Conservation (phyloP, 306 rosid genomes). For the Ammopiptanthus mongolicus region DNA sequence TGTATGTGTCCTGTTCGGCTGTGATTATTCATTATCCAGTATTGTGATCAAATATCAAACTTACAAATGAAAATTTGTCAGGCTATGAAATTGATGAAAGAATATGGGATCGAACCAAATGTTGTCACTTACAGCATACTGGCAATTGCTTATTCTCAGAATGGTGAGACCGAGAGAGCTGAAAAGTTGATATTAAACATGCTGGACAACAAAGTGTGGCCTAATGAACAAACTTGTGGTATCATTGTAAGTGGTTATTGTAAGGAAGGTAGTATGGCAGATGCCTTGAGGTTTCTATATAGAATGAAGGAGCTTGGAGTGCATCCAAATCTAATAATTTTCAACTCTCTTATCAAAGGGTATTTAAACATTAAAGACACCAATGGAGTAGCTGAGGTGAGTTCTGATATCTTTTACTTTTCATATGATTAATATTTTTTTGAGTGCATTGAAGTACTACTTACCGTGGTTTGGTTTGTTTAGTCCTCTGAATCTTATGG, state of each 20-base stretch:
- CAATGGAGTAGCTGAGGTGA: constrained; percentile 71
- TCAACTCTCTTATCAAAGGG: constrained; percentile 88
- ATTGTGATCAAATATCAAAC: constrained; percentile 9
- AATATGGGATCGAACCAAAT: constrained; percentile 77
- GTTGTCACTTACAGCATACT: constrained; percentile 82
- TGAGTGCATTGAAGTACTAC: background rate
- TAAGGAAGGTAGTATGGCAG: constrained; percentile 74
- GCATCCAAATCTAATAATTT: constrained; percentile 71
- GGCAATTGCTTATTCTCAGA: constrained; percentile 83
- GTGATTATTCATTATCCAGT: background rate
- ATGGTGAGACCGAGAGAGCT: constrained; percentile 62
- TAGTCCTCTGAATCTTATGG: background rate
- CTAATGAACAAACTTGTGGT: constrained; percentile 89
- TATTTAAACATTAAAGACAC: constrained; percentile 67
- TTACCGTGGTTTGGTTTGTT: background rate
- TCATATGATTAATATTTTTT: background rate
- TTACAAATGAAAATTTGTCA: constrained; percentile 37
- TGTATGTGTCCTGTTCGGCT: background rate
- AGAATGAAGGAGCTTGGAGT: constrained; percentile 76
- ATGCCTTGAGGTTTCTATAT: constrained; percentile 74
- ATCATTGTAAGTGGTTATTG: constrained; percentile 78
- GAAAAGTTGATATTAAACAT: constrained; percentile 67
- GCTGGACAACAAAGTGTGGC: constrained; percentile 50
- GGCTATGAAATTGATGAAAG: constrained; percentile 88
- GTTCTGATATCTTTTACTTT: background rate